These are phyloP conservation scores for Pythium biforme DNA, from an alignment of 352 stramenopile genomes.

Conservation along the genomic window DNA sequence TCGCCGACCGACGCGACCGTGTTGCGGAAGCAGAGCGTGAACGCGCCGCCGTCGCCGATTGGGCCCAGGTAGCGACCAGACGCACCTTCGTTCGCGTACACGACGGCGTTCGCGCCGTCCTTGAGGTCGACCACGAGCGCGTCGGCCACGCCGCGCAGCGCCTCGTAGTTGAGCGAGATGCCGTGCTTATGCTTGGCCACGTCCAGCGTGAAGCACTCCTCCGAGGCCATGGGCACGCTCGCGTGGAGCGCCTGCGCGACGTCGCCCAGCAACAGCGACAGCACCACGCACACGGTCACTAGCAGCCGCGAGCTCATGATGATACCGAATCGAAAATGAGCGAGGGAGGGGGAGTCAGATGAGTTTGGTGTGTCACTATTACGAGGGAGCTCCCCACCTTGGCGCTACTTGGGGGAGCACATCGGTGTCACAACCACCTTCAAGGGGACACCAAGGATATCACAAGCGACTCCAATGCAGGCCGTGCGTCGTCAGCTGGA, in stretches of 20 bases:
- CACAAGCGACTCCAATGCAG: constrained; percentile 27
- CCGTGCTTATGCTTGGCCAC: constrained; percentile 74
- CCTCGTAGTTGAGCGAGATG: constrained; percentile 87
- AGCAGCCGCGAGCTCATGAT: constrained; percentile 19
- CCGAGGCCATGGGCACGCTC: constrained; percentile 36
- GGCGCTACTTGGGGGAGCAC: background rate
- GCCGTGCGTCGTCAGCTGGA: constrained; percentile 76
- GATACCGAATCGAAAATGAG: background rate
- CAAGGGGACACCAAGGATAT: background rate
- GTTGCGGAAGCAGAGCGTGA: constrained; percentile 82
- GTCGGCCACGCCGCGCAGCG: constrained; percentile 67
- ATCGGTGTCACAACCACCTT: background rate
- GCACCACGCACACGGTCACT: constrained; percentile 18
- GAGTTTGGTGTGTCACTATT: constrained; percentile 4
- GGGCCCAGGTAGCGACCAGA: constrained; percentile 54
- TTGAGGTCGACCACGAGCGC: constrained; percentile 64
- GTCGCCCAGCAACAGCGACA: constrained; percentile 13
- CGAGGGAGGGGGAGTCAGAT: background rate
- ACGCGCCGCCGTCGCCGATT: constrained; percentile 50
- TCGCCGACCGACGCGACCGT: constrained; percentile 53
- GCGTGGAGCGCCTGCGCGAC: constrained; percentile 41
- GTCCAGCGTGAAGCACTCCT: constrained; percentile 77
- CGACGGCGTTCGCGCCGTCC: constrained; percentile 50
- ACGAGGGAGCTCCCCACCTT: background rate
- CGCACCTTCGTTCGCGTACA: constrained; percentile 58